Evolutionary conservation across 805 yeast genomes (phyloP).

Genomic region (Saturnispora quitensis): DNA sequence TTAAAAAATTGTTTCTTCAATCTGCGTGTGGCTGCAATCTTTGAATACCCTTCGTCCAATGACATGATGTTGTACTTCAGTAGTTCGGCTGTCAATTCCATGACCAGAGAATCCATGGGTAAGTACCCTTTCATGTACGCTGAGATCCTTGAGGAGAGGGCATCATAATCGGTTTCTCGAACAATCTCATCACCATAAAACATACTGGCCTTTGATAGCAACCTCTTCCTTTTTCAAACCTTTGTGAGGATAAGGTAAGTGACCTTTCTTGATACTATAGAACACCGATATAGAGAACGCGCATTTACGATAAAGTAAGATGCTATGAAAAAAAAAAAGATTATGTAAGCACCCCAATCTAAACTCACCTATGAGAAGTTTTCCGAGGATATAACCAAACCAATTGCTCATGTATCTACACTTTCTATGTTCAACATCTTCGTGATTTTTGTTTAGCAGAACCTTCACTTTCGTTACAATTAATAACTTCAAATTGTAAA

Average conservation of each 20-base stretch:
- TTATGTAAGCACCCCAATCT: not conserved
- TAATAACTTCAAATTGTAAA: no score
- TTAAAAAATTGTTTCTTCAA: conserved; percentile 32
- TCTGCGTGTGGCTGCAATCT: conserved; percentile 27
- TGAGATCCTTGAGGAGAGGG: conserved; percentile 53
- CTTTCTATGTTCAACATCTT: no score
- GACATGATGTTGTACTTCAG: conserved; percentile 29
- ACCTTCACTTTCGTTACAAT: no score
- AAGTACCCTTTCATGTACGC: conserved; percentile 44
- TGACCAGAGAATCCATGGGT: conserved; percentile 27
- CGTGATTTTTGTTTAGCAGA: no score
- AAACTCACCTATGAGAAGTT: not conserved
- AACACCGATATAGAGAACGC: not conserved
- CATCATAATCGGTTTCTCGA: conserved; percentile 53
- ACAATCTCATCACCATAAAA: conserved; percentile 16
- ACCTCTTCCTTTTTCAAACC: not conserved
- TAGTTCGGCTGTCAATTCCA: conserved; percentile 29
- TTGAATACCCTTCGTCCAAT: conserved; percentile 28
- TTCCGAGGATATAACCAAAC: no score
- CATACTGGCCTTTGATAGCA: not conserved
- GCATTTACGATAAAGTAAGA: not conserved
- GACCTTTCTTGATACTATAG: no score
- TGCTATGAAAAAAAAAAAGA: not conserved
- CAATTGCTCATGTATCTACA: no score
- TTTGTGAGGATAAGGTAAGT: no score